Evolutionary conservation across 441 rosid genomes (phyloP).

Genomic region (Populus hybrid): DNA sequence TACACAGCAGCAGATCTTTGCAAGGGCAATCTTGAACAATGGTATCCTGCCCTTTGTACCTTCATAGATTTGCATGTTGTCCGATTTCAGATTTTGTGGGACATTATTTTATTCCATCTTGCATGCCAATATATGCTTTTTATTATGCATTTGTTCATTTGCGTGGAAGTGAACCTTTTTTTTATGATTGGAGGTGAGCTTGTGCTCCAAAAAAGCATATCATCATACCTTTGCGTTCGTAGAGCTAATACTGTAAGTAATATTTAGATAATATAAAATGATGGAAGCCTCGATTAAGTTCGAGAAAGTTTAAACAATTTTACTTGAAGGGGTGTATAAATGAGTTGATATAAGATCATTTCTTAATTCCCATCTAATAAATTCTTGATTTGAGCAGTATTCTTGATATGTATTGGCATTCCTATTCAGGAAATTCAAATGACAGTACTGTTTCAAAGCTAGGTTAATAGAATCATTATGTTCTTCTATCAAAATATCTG

Average conservation of each 20-base stretch:
- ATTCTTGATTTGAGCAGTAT: too few species aligned
- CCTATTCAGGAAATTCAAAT: too few species aligned
- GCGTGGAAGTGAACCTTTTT: slow-evolving; percentile 3
- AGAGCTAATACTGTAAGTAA: not conserved
- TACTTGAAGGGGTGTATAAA: not conserved
- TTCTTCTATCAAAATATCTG: not conserved
- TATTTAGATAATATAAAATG: too few species aligned
- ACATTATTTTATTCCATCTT: slow-evolving; percentile 24
- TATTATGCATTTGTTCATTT: slow-evolving; percentile 18
- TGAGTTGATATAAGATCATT: not conserved
- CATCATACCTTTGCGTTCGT: not conserved
- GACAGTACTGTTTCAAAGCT: not conserved
- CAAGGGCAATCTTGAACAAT: slow-evolving; percentile 35
- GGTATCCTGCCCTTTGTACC: slow-evolving; percentile 27
- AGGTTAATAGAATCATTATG: too few species aligned
- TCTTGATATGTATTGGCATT: too few species aligned
- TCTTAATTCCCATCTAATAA: not conserved
- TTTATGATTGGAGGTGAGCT: slow-evolving; percentile 11
- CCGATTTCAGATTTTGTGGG: slow-evolving; percentile 42
- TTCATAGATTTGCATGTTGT: slow-evolving; percentile 38
- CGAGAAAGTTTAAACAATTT: too few species aligned
- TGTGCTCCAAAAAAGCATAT: slow-evolving; percentile 14
- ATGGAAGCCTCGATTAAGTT: too few species aligned
- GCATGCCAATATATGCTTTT: slow-evolving; percentile 8
- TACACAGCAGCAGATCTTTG: slow-evolving; percentile 26